Base-by-base conservation (phyloP, 306 rosid genomes). In the Rosa multiflora region DNA sequence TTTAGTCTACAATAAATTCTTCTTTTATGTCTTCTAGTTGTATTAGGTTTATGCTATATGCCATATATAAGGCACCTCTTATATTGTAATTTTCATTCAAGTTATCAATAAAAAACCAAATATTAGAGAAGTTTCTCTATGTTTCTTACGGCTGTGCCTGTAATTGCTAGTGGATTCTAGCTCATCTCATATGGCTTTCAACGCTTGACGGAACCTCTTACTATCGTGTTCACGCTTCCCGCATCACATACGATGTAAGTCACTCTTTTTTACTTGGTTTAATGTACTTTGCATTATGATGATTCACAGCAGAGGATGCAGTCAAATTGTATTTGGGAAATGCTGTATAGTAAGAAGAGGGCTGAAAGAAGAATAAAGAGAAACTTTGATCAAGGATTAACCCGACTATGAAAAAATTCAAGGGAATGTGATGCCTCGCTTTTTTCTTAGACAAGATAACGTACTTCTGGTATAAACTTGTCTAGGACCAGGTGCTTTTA, bases 401-500 rank as follows among this genome's bases (percentile, higher is more conserved):
- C 40, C 40, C 12, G 11, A 52, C 39, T 42, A n/a, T n/a, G 18
- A 6, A 21, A 74, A 29, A 8, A 18, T 32, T 21, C 40, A 17
- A 72, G 9, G 42, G 76, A 37, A 73, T 73, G 3, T 53, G 67
- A n/a, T 73, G 35, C 61, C 3, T 13, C 3, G 46, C 47, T 13
- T 29, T 72, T 72, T 72, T 9, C 62, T 49, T 72, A 61, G 63
- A 18, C 17, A 72, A 35, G 42, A 52, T 72, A 21, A 42, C 51
- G 51, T 53, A 10, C 66, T 73, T 72, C 63, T 29, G 18, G 14
- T 64, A 64, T 15, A 64, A 9, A 6, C 43, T 32, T 32, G 46
- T 72, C 76, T 44, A 17, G 70, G 70, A 64, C 15, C 13, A 18
- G 62, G 76, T 72, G 76, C 75, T 67, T 51, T 63, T 8, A 47